A percentile compares a stretch with the other conserved stretches of the same genome.
Evolutionary conservation across 495 filamentous ascomycete genomes (phyloP).

Genomic region (Aspergillus taichungensis): DNA sequence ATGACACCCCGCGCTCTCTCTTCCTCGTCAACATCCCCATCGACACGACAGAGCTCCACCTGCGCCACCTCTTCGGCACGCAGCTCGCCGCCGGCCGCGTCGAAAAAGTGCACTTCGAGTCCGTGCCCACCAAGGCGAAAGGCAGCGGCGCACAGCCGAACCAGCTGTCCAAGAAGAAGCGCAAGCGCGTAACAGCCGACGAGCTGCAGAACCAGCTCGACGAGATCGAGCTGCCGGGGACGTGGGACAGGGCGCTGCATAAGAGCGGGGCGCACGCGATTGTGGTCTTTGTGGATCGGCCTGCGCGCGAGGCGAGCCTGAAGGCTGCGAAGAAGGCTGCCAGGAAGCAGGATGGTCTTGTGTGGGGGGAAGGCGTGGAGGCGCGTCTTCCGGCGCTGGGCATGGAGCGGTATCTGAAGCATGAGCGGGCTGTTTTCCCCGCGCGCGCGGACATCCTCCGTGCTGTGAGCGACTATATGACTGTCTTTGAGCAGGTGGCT

Average conservation of each 20-base stretch:
- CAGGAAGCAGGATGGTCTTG: constrained; percentile 19
- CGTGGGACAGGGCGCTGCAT: constrained; percentile 68
- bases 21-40: constrained; percentile 84
- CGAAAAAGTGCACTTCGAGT: constrained; percentile 65
- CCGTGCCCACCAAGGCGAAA: constrained; percentile 37
- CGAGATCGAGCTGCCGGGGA: constrained; percentile 47
- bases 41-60: constrained; percentile 68
- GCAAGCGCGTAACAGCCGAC: constrained; percentile 49
- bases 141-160: constrained; percentile 16
- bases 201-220: constrained; percentile 46
- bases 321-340: constrained; percentile 56
- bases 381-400: constrained; percentile 50
- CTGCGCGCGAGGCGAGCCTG: constrained; percentile 60
- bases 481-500: constrained; percentile 56
- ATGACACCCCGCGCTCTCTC: constrained; percentile 63
- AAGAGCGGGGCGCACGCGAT: constrained; percentile 68
- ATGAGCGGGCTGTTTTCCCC: constrained; percentile 62
- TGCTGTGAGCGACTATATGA: constrained; percentile 76
- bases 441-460: constrained; percentile 50
- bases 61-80: constrained; percentile 62
- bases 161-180: constrained; percentile 46
- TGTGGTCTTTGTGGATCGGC: constrained; percentile 72
- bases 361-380: constrained; percentile 58
- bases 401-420: constrained; percentile 47
- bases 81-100: constrained; percentile 67